phyloP scores from a whole-genome alignment of 1,139 yeast species.

The Protomyces inouyei region DNA sequence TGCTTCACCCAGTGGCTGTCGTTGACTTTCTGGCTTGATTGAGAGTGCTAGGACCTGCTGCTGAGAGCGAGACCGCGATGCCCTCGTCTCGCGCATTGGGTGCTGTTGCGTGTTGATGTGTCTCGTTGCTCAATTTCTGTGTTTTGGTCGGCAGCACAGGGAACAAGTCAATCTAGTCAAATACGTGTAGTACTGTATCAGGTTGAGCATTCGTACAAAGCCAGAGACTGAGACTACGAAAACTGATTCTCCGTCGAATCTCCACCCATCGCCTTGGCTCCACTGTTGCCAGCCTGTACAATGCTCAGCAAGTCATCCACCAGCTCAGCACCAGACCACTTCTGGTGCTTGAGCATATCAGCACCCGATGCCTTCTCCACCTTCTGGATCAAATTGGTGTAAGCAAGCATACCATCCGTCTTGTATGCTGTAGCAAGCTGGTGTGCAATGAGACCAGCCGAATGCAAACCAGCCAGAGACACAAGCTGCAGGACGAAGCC shows the following conservation, averaged over 20 bases:
- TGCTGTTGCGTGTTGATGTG: background rate
- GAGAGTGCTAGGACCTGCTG: background rate
- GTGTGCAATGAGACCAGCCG: slow-evolving; percentile 48
- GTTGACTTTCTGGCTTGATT: background rate
- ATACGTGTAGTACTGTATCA: too few relatives aligned
- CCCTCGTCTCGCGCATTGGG: background rate
- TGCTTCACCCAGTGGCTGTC: background rate
- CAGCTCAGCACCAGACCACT: slow-evolving; percentile 58
- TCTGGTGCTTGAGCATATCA: slow-evolving; percentile 55
- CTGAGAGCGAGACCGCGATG: background rate
- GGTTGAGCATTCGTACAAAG: background rate
- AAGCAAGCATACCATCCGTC: slow-evolving; percentile 54
- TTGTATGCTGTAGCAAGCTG: slow-evolving; percentile 22
- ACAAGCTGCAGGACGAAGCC: slow-evolving; percentile 54
- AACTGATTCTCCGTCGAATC: slow-evolving; percentile 25
- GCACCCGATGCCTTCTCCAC: slow-evolving; percentile 47
- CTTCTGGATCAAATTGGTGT: slow-evolving; percentile 50
- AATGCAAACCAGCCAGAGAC: slow-evolving; percentile 54
- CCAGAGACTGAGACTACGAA: background rate
- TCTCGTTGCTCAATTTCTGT: background rate
- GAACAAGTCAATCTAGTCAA: too few relatives aligned
- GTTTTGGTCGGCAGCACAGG: background rate
- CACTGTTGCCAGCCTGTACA: slow-evolving; percentile 43
- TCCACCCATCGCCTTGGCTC: slow-evolving; percentile 21
- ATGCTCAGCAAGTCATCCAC: slow-evolving; percentile 47